Evolutionary conservation across 306 rosid genomes (phyloP), one percentile per base, ranked within the genome.

Genomic region (Rosa lucieae): DNA sequence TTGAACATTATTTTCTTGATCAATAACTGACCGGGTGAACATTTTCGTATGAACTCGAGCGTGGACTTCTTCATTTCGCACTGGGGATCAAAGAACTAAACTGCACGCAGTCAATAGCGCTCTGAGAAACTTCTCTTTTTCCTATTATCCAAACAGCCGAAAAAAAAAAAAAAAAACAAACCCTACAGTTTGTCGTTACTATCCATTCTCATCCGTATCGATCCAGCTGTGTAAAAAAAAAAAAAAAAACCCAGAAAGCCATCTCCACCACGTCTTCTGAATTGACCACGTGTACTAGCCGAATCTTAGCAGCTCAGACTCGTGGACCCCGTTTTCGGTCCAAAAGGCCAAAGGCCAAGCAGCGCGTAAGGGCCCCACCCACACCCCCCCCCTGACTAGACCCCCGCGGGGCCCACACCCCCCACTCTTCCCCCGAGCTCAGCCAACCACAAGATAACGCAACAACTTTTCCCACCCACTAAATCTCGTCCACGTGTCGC

Each of bases 401-500:
- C 42, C 10, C 7, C 3, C 37, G 37, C 37, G 81, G 85, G 81
- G n/a, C 87, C 88, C 71, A 59, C 79, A 2, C 2, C 78, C 37
- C 87, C 1, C 86, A 80, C 37, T 32, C 35, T 29, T 29, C 82
- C 40, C 6, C 42, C 35, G 85, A 80, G 56, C 80, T 43, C 11
- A 83, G 78, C 85, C 81, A 84, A 84, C 98, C 96, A 92, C 87
- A 89, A 89, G 91, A 82, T 89, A 92, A 87, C 78, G 76, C 66
- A 44, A 72, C 76, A 42, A 76, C 89, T 81, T 74, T 84, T 67
- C 14, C 2, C 18, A 42, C 26, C 98, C 97, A 91, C 88, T 81
- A 78, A 58, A 3, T 85, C 8, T 3, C 0, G 2, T 82, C 86
- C 98, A 94, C 97, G 95, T 87, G 92, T 80, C 72, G 4, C 8